phyloP scores from a whole-genome alignment of 164 flowering plant species.

The Nelumbo lutea region DNA sequence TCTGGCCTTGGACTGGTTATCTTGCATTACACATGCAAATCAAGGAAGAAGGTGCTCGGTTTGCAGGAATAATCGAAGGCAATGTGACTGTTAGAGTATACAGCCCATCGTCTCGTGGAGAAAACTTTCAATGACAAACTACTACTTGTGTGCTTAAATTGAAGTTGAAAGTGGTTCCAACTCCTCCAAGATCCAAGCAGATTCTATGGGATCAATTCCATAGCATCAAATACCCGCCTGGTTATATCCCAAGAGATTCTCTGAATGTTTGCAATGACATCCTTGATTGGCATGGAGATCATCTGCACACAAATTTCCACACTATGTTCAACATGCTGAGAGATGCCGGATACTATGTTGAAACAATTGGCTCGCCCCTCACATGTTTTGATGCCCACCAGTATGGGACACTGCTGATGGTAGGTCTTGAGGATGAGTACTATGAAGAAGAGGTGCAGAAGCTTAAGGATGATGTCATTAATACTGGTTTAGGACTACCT shows the following conservation, averaged over 20 bases:
- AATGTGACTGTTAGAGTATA: constrained; percentile 70
- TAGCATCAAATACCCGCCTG: constrained; percentile 96
- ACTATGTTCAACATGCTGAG: constrained; percentile 89
- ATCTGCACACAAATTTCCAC: constrained; percentile 92
- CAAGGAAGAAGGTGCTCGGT: constrained; percentile 88
- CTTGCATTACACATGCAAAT: constrained; percentile 93
- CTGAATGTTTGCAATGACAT: constrained; percentile 98
- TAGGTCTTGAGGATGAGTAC: constrained; percentile 97
- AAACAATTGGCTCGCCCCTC: constrained; percentile 95
- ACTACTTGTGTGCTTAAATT: constrained; percentile 79
- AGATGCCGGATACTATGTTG: constrained; percentile 89
- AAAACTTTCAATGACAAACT: constrained; percentile 38
- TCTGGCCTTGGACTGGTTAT: constrained; percentile 99
- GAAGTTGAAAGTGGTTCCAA: constrained; percentile 78
- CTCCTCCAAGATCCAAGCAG: constrained; percentile 80
- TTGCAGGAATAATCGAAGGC: constrained; percentile 87
- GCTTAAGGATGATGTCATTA: constrained; percentile 71
- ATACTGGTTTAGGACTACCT: constrained; percentile 75
- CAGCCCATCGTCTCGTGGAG: constrained; percentile 81
- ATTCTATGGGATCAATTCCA: constrained; percentile 97
- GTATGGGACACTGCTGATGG: constrained; percentile 93
- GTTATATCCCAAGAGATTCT: constrained; percentile 97
- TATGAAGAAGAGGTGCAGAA: constrained; percentile 82
- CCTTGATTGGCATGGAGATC: constrained; percentile 99
- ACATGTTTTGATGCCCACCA: constrained; percentile 98